Conservation (phyloP, 2,329 filamentous ascomycete species). For the Aspergillus carbonarius region DNA sequence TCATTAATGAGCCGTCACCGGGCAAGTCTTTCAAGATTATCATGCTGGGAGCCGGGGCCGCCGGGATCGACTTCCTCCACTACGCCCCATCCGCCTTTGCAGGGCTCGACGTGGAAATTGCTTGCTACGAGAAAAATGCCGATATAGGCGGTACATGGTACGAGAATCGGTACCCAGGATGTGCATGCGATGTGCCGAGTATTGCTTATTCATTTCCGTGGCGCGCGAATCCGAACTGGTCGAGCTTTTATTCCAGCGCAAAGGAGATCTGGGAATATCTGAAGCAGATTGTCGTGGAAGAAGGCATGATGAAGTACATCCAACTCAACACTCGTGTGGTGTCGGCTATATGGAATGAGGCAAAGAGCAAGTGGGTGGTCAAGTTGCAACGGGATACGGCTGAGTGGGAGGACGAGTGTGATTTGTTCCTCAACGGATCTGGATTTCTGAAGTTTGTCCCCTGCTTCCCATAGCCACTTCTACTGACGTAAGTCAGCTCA, state of each 20-base stretch:
- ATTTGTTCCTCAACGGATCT: slow-evolving; percentile 36
- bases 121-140: slow-evolving; percentile 30
- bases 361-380: slow-evolving; percentile 3
- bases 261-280: slow-evolving; percentile 7
- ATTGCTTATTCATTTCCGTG: slow-evolving; percentile 6
- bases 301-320: slow-evolving; percentile 10
- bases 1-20: slow-evolving; percentile 5
- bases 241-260: slow-evolving; percentile 18
- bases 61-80: slow-evolving; percentile 37
- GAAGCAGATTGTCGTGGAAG: slow-evolving; percentile 6
- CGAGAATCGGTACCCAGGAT: slow-evolving; percentile 36
- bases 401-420: slow-evolving; percentile 26
- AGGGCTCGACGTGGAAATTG: slow-evolving; percentile 28
- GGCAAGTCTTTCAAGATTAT: slow-evolving; percentile 28
- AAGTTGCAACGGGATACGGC: slow-evolving; percentile 5
- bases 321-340: neutral
- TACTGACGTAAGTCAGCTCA: slow-evolving; percentile 8
- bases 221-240: slow-evolving; percentile 4
- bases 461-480: neutral
- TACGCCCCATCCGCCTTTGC: slow-evolving; percentile 31
- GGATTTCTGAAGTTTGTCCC: slow-evolving; percentile 37
- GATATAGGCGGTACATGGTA: slow-evolving; percentile 35
- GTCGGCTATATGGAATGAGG: slow-evolving; percentile 2
- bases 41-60: slow-evolving; percentile 38
- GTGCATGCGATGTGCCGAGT: slow-evolving; percentile 28